Evolutionary conservation across 306 rosid species (phyloP).

Genomic region (Astragalus membranaceus): DNA sequence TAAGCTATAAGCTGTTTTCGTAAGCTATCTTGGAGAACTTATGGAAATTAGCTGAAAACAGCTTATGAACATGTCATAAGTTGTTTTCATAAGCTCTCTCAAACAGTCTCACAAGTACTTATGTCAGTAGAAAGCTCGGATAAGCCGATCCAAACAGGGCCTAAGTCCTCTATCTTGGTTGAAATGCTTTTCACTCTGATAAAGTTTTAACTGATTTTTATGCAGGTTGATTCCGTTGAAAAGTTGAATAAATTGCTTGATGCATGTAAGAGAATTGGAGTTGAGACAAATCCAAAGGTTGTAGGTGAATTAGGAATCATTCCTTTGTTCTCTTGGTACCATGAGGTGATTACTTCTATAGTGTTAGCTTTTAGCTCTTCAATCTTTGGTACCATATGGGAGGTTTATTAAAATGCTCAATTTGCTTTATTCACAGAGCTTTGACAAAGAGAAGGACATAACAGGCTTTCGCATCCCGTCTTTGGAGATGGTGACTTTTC

Average conservation of each 20-base stretch:
- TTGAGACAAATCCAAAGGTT: constrained; percentile 56
- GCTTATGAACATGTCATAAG: too few species aligned
- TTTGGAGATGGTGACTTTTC: constrained; percentile 89
- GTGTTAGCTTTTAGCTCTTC: constrained; percentile 18
- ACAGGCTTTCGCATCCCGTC: constrained; percentile 48
- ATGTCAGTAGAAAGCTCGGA: too few species aligned
- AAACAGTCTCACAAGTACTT: too few species aligned
- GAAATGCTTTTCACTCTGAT: too few species aligned
- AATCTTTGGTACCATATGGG: constrained; percentile 13
- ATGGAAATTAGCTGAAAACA: too few species aligned
- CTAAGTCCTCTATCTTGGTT: too few species aligned
- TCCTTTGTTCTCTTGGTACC: constrained; percentile 94
- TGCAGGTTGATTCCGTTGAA: constrained; percentile 72
- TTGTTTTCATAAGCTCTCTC: too few species aligned
- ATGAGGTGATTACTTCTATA: constrained; percentile 54
- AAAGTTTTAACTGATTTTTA: neutral
- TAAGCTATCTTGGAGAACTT: too few species aligned
- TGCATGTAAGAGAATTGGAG: constrained; percentile 61
- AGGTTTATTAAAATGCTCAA: neutral
- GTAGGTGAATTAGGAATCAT: constrained; percentile 72
- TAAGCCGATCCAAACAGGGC: too few species aligned
- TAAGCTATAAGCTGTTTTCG: too few species aligned
- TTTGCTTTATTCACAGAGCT: constrained; percentile 57
- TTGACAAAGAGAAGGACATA: constrained; percentile 81
- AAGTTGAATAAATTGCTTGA: constrained; percentile 67